Base-by-base conservation (phyloP, 768 basidiomycete genomes). In the Xerocomellus intermedius region DNA sequence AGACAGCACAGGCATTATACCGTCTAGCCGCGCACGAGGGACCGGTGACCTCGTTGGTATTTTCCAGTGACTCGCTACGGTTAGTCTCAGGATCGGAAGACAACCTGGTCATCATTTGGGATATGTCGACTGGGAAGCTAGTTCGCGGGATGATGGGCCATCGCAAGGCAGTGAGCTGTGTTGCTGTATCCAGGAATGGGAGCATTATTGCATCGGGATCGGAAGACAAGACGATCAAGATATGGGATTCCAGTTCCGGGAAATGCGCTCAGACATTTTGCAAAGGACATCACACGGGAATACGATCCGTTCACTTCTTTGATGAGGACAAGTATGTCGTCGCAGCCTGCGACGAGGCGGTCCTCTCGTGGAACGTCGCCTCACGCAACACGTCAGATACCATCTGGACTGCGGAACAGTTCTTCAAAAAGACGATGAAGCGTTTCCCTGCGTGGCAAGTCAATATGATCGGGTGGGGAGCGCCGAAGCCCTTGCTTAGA, bases 41-140 rank as follows among this genome's bases (percentile, higher is more conserved):
- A 21, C 30, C 50, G 2, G 65, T 71, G 38, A 49, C 32, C 4
- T 43, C 57, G 7, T 44, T 71, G 38, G 59, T 33, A 1, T 71
- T 69, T 48, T 65, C 67, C 1, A 51, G 42, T 13, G 59, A 68
- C 36, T 64, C 64, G 0, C 38, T 26, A 1, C 17, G 38, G 8
- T 36, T 71, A 14, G 55, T 61, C 30, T 72, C 69, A 2, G 64
- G 69, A 16, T 61, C 61, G 2, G 56, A 59, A 36, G 66, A 71
- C 35, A 58, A 64, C 5, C 39, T 59, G 7, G 21, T 67, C 35
- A 60, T 65, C 13, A 26, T 64, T 19, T 69, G 70, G 69, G 59
- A 69, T 35, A 42, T 54, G 53, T 42, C 45, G 6, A 53, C 30
- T 0, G 66, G 63, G 22, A 59, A 55, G 42, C 3, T 57, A 14